Base-by-base conservation (phyloP, 1,284 basidiomycete genomes). In the Naganishia sp. region DNA sequence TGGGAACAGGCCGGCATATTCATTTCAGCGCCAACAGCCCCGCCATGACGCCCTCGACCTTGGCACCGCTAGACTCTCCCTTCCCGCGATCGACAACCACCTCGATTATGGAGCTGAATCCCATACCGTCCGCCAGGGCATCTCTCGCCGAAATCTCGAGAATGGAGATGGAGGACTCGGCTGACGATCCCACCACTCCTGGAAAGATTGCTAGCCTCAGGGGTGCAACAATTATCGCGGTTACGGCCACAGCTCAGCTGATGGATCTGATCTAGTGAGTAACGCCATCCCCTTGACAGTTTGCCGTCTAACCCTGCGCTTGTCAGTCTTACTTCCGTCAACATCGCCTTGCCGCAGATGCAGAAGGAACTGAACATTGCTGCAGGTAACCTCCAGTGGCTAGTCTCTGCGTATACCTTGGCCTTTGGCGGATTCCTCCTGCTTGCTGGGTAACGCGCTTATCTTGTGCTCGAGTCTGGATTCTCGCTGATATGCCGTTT, bases 281-380 rank as follows among this genome's bases (percentile, higher is more conserved):
- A 7, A 3, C 9, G 11, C 17, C 2, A 3, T 25, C 15, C 2
- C 2, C 41, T 9, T 31, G 15, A 21, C 35, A 13, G 7, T 39
- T 2, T 39, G 35, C 35, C 35, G 35, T 13, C 35, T 39, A 39
- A 41, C 13, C 7, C 52, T n/a, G 6, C 35, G 35, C 15, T 18
- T 39, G 35, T 39, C 35, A 61, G 58, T 32, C 45, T 61, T 47
- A 67, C 63, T 32, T 66, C 74, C 1, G 64, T 79, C 31, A 78
- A 76, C 32, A 73, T 77, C 31, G 74, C 77, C 10, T 67, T 79
- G 15, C 78, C 78, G 3, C 70, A 73, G 4, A 78, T 80, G 41
- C 76, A 76, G 60, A 50, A 62, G 18, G 70, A 75, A 35, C 63
- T 77, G 23, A 57, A 64, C 35, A 69, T 76, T 31, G 49, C 53